phyloP scores from a whole-genome alignment of 2,329 filamentous ascomycete genomes.

The Zymoseptoria ardabiliae region DNA sequence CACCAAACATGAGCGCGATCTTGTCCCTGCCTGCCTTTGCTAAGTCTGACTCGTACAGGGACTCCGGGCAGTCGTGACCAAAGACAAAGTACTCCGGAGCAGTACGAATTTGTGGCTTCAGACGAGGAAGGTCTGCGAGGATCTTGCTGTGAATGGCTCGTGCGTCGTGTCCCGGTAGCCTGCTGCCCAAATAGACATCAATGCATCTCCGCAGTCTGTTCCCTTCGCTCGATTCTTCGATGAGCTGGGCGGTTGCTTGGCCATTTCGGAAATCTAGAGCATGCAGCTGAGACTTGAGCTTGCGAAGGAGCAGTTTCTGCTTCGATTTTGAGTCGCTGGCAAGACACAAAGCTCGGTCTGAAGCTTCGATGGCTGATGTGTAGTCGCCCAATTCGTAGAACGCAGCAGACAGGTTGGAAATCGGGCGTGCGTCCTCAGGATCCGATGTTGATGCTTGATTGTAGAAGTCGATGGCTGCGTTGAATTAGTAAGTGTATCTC shows the following conservation, averaged over 20 bases:
- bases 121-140: slow-evolving; percentile 7
- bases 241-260: background rate
- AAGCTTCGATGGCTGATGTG: background rate
- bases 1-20: slow-evolving; percentile 8
- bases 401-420: slow-evolving; percentile 14
- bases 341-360: slow-evolving; percentile 6
- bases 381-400: slow-evolving; percentile 16
- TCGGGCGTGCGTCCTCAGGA: slow-evolving; percentile 8
- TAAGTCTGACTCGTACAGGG: slow-evolving; percentile 4
- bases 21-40: slow-evolving; percentile 1
- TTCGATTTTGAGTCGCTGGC: slow-evolving; percentile 4
- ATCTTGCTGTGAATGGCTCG: slow-evolving; percentile 3
- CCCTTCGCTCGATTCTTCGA: background rate
- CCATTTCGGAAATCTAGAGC: background rate
- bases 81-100: slow-evolving; percentile 7
- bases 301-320: slow-evolving; percentile 9
- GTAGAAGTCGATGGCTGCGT: slow-evolving; percentile 9
- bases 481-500: background rate
- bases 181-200: background rate
- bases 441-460: slow-evolving; percentile 8
- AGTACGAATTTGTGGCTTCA: slow-evolving; percentile 9
- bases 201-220: background rate
- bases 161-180: background rate
- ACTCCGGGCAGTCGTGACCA: slow-evolving; percentile 10
- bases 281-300: slow-evolving; percentile 6